Evolutionary conservation across 306 rosid genomes (phyloP).

Genomic region (Mimosa bimucronata): DNA sequence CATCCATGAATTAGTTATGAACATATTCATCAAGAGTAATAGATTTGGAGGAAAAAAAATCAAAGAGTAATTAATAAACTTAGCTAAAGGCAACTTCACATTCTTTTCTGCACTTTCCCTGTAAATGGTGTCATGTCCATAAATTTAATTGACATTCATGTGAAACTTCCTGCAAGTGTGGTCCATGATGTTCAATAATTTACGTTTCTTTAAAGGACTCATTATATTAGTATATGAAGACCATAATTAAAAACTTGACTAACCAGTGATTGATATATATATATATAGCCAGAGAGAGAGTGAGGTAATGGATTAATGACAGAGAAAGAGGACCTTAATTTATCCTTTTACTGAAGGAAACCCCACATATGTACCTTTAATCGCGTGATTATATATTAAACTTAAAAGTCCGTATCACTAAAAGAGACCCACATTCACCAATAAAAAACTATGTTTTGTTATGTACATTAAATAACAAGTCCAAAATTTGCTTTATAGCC

Average conservation of each 20-base stretch:
- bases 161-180: background rate
- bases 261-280: background rate
- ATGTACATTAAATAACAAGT: slow-evolving; percentile 4
- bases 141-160: background rate
- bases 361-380: background rate
- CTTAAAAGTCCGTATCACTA: background rate
- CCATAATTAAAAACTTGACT: background rate
- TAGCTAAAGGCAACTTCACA: background rate
- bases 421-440: background rate
- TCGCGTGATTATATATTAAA: slow-evolving; percentile 18
- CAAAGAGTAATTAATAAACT: background rate
- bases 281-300: background rate
- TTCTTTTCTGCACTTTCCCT: background rate
- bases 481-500: background rate
- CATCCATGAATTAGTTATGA: background rate
- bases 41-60: background rate
- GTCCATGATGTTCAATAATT: background rate
- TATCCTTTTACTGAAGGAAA: background rate
- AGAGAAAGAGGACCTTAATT: background rate
- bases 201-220: background rate
- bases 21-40: background rate
- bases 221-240: background rate
- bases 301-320: background rate
- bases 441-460: slow-evolving; percentile 16
- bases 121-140: background rate